Evolutionary conservation across 495 filamentous ascomycete species (phyloP).

Genomic region (Penicillium ochrochloron): DNA sequence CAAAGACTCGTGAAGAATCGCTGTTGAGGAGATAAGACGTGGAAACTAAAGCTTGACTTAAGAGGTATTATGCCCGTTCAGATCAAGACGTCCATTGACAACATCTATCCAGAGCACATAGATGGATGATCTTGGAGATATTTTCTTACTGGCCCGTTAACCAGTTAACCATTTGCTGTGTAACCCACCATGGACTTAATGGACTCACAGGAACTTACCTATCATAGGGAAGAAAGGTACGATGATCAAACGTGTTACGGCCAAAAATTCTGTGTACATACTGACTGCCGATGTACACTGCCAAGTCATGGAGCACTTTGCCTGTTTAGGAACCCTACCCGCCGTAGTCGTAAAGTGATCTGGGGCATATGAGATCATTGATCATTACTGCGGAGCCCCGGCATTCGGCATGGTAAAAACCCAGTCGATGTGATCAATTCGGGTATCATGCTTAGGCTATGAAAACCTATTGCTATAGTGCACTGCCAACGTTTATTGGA

Average conservation of each 20-base stretch:
- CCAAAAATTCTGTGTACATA: not conserved
- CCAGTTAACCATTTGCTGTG: not conserved
- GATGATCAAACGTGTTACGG: not conserved
- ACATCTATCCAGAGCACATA: not conserved
- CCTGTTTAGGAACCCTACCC: constrained; percentile 16
- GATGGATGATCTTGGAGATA: not conserved
- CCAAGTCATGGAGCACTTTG: not conserved
- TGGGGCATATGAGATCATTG: constrained; percentile 17
- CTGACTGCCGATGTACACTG: not conserved
- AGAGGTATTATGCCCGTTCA: too few relatives aligned
- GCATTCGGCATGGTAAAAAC: not conserved
- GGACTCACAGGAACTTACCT: not conserved
- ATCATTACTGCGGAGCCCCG: not conserved
- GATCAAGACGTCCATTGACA: not conserved
- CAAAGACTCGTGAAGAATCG: too few relatives aligned
- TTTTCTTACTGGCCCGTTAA: not conserved
- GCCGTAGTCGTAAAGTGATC: not conserved
- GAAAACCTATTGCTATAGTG: not conserved
- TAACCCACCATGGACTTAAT: not conserved
- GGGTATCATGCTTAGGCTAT: not conserved
- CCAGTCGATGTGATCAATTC: not conserved
- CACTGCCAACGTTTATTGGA: not conserved
- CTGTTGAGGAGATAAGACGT: too few relatives aligned
- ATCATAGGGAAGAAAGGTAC: not conserved
- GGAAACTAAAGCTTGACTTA: too few relatives aligned